These are phyloP conservation scores for Fraxinus americana DNA, from an alignment of 257 asterid species.

Conservation along the genomic window DNA sequence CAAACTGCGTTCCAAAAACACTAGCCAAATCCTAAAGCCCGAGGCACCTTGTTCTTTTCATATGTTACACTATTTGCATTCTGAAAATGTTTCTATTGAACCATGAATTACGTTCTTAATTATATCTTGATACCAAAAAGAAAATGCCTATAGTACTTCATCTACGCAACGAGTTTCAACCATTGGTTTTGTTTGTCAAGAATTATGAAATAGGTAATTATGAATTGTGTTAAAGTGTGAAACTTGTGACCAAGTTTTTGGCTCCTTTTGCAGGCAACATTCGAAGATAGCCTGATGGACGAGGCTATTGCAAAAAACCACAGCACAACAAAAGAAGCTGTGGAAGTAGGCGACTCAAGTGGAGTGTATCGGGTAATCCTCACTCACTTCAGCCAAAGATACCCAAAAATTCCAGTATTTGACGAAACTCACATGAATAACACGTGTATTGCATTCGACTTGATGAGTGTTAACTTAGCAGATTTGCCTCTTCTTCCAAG, in stretches of 20 bases:
- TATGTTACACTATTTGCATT: too few relatives aligned
- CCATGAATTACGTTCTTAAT: too few relatives aligned
- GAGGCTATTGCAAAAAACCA: slow-evolving; percentile 88
- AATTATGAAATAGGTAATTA: background rate
- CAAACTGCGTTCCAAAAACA: too few relatives aligned
- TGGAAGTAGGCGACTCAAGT: slow-evolving; percentile 74
- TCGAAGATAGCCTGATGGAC: slow-evolving; percentile 78
- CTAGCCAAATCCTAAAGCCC: too few relatives aligned
- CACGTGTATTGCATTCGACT: slow-evolving; percentile 84
- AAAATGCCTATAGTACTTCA: too few relatives aligned
- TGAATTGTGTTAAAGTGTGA: background rate
- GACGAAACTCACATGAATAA: slow-evolving; percentile 77
- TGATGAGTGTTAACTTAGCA: slow-evolving; percentile 93
- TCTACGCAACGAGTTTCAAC: background rate
- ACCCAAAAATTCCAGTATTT: slow-evolving; percentile 89
- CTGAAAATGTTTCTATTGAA: too few relatives aligned
- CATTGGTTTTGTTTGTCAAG: background rate
- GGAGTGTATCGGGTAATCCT: slow-evolving; percentile 82
- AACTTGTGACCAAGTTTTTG: background rate
- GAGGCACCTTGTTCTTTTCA: too few relatives aligned
- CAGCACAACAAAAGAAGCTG: slow-evolving; percentile 91
- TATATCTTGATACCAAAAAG: too few relatives aligned
- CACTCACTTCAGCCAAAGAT: slow-evolving; percentile 96
- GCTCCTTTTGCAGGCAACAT: slow-evolving; percentile 67
- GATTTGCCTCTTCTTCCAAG: slow-evolving; percentile 79